phyloP scores from a whole-genome alignment of 1,284 basidiomycete species.

The Boletellus deceptivus region DNA sequence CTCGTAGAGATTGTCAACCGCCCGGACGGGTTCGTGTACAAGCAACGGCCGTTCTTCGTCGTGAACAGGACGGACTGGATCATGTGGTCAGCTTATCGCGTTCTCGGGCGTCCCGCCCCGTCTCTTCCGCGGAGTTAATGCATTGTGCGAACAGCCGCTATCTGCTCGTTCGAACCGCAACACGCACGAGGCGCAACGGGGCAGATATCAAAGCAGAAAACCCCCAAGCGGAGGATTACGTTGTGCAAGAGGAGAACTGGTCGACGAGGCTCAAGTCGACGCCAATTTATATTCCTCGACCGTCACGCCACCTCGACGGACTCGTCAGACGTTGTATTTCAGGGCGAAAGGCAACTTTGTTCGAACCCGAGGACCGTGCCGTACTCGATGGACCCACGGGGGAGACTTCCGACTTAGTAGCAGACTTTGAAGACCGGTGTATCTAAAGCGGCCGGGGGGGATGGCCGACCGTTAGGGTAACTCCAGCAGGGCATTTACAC shows the following conservation, averaged over 20 bases:
- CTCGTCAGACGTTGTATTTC: neutral
- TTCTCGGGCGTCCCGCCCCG: neutral
- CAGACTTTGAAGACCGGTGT: no score
- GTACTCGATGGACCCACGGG: neutral
- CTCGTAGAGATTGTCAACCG: neutral
- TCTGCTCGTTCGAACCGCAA: neutral
- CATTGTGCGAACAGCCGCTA: neutral
- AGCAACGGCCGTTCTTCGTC: neutral
- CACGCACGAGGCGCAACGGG: no score
- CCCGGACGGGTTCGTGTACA: neutral
- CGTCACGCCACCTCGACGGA: neutral
- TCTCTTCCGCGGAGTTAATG: neutral
- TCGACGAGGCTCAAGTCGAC: neutral
- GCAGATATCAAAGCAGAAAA: neutral
- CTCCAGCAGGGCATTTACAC: no score
- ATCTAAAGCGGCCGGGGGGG: no score
- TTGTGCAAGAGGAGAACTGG: neutral
- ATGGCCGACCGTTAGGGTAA: no score
- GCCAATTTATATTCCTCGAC: neutral
- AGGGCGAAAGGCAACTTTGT: neutral
- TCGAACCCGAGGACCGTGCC: neutral
- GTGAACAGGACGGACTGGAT: neutral
- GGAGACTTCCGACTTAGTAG: neutral
- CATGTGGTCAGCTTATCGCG: neutral
- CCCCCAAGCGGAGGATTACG: neutral